phyloP scores from a whole-genome alignment of 2,329 filamentous ascomycete species.

The Lojkania enalia region DNA sequence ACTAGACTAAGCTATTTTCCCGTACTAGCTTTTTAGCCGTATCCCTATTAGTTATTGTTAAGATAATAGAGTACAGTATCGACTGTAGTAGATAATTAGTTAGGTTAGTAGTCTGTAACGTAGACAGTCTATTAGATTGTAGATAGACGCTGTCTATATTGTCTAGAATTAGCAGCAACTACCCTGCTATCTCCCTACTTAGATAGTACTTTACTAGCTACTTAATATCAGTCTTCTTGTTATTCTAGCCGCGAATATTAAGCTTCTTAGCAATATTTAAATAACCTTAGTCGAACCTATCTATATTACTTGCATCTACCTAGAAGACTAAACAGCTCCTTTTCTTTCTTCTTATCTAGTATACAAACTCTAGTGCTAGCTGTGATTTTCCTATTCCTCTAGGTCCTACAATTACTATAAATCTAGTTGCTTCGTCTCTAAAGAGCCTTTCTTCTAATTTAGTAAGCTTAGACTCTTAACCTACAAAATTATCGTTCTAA shows the following conservation, averaged over 20 bases:
- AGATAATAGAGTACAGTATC: constrained; percentile 4
- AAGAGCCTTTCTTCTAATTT: constrained; percentile 20
- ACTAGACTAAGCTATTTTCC: constrained; percentile 19
- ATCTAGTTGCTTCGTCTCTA: background rate
- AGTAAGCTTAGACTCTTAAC: constrained; percentile 18
- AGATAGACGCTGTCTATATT: constrained; percentile 13
- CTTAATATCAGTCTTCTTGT: constrained; percentile 6
- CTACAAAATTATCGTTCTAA: constrained; percentile 21
- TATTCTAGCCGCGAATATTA: constrained; percentile 21
- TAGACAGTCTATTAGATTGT: background rate
- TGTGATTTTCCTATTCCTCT: background rate
- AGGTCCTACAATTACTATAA: background rate
- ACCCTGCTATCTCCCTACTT: constrained; percentile 2
- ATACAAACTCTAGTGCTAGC: constrained; percentile 37
- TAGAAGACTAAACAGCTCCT: background rate
- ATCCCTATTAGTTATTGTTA: constrained; percentile 7
- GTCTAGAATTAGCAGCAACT: constrained; percentile 12
- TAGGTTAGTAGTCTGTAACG: constrained; percentile 4
- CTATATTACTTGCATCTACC: constrained; percentile 24
- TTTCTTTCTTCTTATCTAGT: background rate
- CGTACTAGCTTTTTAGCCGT: constrained; percentile 13
- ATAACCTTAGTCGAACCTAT: constrained; percentile 44
- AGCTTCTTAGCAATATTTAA: constrained; percentile 30
- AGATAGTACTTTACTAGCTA: constrained; percentile 6
- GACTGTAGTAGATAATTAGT: constrained; percentile 4